Percentiles rank a stretch among this genome's conserved stretches.
Conservation (phyloP, 1,284 basidiomycete species). For the Gomphus sp. region DNA sequence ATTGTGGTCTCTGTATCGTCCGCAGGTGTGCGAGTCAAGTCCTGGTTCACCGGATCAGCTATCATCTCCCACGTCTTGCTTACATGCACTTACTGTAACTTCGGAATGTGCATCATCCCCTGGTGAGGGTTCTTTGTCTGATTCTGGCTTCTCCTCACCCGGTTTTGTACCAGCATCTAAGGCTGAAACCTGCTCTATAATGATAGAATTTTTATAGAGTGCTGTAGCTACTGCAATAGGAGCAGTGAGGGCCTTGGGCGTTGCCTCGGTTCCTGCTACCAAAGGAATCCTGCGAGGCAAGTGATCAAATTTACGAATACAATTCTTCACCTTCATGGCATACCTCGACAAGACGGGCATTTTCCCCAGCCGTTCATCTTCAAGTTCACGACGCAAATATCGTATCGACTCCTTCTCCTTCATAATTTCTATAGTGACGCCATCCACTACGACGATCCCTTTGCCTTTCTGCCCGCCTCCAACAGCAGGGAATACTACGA, state of each 20-base stretch:
- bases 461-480: constrained; percentile 14
- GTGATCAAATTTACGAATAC: constrained; percentile 2
- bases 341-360: constrained; percentile 51
- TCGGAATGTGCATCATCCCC: constrained; percentile 2
- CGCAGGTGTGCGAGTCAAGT: not conserved
- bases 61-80: not conserved
- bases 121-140: not conserved
- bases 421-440: constrained; percentile 42
- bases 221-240: constrained; percentile 48
- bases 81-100: not conserved
- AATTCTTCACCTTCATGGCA: constrained; percentile 15
- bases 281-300: constrained; percentile 16
- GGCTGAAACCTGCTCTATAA: not conserved
- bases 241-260: constrained; percentile 52
- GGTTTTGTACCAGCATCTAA: not conserved
- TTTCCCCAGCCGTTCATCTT: constrained; percentile 54
- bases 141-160: not conserved
- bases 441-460: constrained; percentile 41
- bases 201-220: not conserved
- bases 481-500: constrained; percentile 41
- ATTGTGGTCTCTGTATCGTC: not conserved
- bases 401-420: constrained; percentile 61
- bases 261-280: constrained; percentile 38
- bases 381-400: constrained; percentile 52
- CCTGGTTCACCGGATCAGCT: not conserved